Evolutionary conservation across 2,329 filamentous ascomycete genomes (phyloP), one percentile per base, ranked within the genome.

Genomic region (Colletotrichum orchidophilum): DNA sequence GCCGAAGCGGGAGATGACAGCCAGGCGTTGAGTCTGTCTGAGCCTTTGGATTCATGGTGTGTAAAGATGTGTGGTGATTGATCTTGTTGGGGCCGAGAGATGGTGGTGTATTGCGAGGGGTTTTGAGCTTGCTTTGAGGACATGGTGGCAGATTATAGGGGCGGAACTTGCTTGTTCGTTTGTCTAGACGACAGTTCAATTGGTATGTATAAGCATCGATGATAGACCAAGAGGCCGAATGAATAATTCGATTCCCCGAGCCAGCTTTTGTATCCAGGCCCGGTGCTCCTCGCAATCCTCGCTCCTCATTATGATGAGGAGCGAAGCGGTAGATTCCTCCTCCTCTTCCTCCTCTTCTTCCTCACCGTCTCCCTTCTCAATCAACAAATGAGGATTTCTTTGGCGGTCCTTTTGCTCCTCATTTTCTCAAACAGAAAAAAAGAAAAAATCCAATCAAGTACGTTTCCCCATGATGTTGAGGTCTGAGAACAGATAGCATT

Each of bases 1-100:
- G 39, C 18, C 1, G 54, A 39, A 1, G 53, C 18, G 24, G 35
- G 3, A 15, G 70, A 27, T 5, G 54, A 50, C 33, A 70, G 55
- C 70, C 70, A 72, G 54, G 13, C 13, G n/a, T 70, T 61, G 24
- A 72, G 66, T 15, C 13, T 5, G 2, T 15, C 46, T 1, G 70
- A 70, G 2, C 26, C 65, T 4, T 46, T 52, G 9, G 42, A 15
- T 21, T 70, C 58, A 29, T 65, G 55, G 5, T 70, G 58, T n/a
- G 66, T 15, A 11, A n/a, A 27, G 1, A 39, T 3, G 0, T 50
- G 33, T 21, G 54, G 12, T 2, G 24, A 35, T 9, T 55, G 54
- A 1, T 42, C 55, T 6, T 64, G 54, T 15, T 54, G 15, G 8
- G 54, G 66, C 3, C 66, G 66, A 7, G 55, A 49, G 31, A 72